Base-by-base conservation (phyloP, 331 rosid species). In the Prunus yedoensis region DNA sequence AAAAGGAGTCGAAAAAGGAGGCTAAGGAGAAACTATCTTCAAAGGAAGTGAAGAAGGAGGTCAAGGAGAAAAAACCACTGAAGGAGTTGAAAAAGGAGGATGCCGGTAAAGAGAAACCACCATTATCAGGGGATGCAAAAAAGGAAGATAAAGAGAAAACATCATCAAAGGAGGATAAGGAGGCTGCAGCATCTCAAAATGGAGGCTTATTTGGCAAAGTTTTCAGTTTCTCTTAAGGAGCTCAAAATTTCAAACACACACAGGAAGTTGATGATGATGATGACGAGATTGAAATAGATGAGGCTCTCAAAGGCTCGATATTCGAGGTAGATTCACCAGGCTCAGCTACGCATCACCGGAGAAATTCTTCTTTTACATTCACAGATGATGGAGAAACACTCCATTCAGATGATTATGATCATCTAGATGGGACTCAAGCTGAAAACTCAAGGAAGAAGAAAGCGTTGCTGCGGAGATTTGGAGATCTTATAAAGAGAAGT, bases 401-500 rank as follows among this genome's bases (percentile, higher is more conserved):
- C 2, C 79, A 72, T 32, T 75, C 85, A 1, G 91, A 83, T 12
- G 93, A 91, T 41, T 76, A 68, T 71, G 83, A 85, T 51, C 75
- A 80, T 56, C 68, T 81, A 0, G 89, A 83, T 78, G 92, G 85
- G 30, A 75, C 87, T 1, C 85, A 76, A 18, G 80, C 68, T 66
- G 90, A 87, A 20, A 89, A 81, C 84, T 86, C 90, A 0, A 86
- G 97, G 43, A 94, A 92, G 72, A 89, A 93, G 81, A 90, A 78
- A 66, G 96, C 96, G 21, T 80, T 92, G 77, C 67, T 92, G 0
- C 79, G 89, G 63, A 90, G 96, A 79, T 91, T 94, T 79, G 95
- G 97, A 6, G 97, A 90, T 80, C 93, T 94, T 69, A 77, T 92
- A 66, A 82, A 87, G 69, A 94, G 91, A 79, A 92, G 76, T 59